phyloP scores from a whole-genome alignment of 805 yeast genomes.

The Yamadazyma scolyti region DNA sequence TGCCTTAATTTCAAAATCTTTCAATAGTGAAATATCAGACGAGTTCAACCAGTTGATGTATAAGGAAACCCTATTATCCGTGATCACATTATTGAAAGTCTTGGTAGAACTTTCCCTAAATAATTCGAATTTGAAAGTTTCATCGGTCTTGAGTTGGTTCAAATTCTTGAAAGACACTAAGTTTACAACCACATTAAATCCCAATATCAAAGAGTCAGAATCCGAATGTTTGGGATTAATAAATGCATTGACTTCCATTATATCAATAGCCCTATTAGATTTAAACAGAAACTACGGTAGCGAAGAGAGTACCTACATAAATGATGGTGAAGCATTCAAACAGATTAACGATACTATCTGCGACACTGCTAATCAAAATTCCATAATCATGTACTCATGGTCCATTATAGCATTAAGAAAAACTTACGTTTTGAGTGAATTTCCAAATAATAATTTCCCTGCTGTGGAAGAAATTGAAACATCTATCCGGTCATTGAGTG shows the following conservation, averaged over 20 bases:
- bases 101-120: constrained; percentile 38
- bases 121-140: constrained; percentile 26
- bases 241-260: constrained; percentile 45
- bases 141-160: constrained; percentile 53
- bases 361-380: constrained; percentile 32
- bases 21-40: constrained; percentile 5
- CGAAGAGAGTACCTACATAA: constrained; percentile 19
- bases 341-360: constrained; percentile 38
- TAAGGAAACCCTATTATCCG: constrained; percentile 29
- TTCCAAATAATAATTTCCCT: constrained; percentile 19
- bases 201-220: constrained; percentile 16
- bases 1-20: neutral
- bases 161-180: constrained; percentile 37
- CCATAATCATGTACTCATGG: constrained; percentile 64
- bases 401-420: constrained; percentile 56
- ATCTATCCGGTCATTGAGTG: constrained; percentile 31
- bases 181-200: constrained; percentile 22
- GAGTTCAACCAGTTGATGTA: constrained; percentile 18
- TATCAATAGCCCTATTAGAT: constrained; percentile 54
- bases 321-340: constrained; percentile 33
- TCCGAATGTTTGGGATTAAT: constrained; percentile 29
- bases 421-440: constrained; percentile 40
- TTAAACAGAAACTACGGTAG: constrained; percentile 39
- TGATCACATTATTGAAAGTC: constrained; percentile 33
- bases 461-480: constrained; percentile 14